Base-by-base conservation (phyloP, 768 basidiomycete genomes). In the Lentinula lateritia region DNA sequence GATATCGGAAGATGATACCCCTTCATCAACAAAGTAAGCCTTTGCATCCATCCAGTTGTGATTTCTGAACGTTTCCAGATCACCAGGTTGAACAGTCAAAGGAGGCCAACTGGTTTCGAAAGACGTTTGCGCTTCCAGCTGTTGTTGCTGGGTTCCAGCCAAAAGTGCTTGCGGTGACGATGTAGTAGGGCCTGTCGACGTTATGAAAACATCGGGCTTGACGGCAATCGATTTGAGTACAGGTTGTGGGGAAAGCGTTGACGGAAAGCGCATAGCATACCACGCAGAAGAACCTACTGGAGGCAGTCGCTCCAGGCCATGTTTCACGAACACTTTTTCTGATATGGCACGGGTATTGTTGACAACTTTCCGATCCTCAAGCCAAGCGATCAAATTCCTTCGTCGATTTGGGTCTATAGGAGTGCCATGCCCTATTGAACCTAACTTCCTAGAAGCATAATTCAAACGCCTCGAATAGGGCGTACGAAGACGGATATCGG, bases 251-350 rank as follows among this genome's bases (percentile, higher is more conserved):
- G 32, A 38, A 28, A 50, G 48, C 34, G 38, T 42, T 38, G 45
- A 41, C 18, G 43, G 58, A 34, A 48, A 59, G 8, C 58, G 58
- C 13, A 18, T 59, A n/a, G 58, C 58, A 38, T 59, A 59, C 58
- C 58, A 59, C 8, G 58, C 41, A 3, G 58, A 32, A 50, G 58
- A 59, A 2, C 58, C 58, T 10, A 59, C 6, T 9, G 45, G 45
- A 12, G 58, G 58, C 13, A 39, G 32, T 13, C 34, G 34, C 34
- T 42, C 55, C 1, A 8, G 39, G 20, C 28, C 41, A 3, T 42
- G 10, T 12, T 41, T 12, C 41, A 20, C 13, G 15, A 6, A 28
- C 13, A 39, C 20, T 28, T 28, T 28, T 32, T 45, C 41, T 35
- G 38, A 41, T 32, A 16, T 36, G 52, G 46, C 43, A 10, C 16